phyloP scores from a whole-genome alignment of 768 basidiomycete genomes.

The Auriscalpium microsporum region DNA sequence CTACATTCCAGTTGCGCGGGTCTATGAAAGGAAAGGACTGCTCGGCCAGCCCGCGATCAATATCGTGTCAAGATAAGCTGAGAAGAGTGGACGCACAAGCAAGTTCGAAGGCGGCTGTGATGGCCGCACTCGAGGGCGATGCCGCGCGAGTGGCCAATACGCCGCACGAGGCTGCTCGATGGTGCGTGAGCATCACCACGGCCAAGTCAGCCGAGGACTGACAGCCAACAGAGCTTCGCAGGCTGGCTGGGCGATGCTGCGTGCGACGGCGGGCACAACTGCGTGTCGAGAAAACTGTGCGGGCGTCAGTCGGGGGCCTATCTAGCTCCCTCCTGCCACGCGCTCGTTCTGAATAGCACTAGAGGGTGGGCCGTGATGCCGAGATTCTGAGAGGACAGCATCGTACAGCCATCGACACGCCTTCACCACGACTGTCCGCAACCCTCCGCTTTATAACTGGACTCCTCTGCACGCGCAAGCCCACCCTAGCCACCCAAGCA shows the following conservation, averaged over 20 bases:
- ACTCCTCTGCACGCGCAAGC: conserved; percentile 6
- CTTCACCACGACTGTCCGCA: conserved; percentile 20
- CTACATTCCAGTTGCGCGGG: too few species aligned
- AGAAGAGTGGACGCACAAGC: too few species aligned
- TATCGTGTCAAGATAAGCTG: too few species aligned
- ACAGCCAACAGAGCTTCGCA: conserved; percentile 13
- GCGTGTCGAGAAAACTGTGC: too few species aligned
- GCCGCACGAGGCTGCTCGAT: conserved; percentile 21
- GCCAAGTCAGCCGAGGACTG: conserved; percentile 31
- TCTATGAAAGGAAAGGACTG: too few species aligned
- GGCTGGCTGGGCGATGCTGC: conserved; percentile 18
- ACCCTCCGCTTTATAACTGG: conserved; percentile 27
- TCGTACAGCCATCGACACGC: conserved; percentile 11
- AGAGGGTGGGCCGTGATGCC: too few species aligned
- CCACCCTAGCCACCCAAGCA: conserved; percentile 24
- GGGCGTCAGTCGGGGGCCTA: too few species aligned
- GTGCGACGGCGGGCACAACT: too few species aligned
- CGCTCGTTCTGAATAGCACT: too few species aligned
- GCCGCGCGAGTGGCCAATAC: conserved; percentile 20
- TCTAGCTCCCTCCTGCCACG: too few species aligned
- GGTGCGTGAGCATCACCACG: conserved; percentile 21
- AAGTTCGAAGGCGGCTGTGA: conserved; percentile 3
- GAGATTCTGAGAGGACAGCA: too few species aligned
- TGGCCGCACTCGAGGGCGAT: conserved; percentile 21
- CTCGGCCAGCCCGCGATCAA: too few species aligned